A percentile compares a stretch with the other conserved stretches of the same genome.
phyloP scores from a whole-genome alignment of 164 flowering plant species.

The Vitis vinifera region DNA sequence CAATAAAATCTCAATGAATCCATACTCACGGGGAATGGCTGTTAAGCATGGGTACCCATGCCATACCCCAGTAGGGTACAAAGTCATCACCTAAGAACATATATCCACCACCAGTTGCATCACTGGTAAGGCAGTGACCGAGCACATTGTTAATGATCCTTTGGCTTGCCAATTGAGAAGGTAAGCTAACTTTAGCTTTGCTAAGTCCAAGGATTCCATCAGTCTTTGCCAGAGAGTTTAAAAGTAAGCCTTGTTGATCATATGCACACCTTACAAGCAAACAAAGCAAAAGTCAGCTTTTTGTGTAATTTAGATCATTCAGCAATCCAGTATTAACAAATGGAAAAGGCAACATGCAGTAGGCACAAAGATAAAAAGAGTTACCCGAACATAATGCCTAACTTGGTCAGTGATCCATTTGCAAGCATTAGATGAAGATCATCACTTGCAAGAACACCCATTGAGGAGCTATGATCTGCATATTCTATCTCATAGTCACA shows the following conservation, averaged over 20 bases:
- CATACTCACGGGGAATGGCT: constrained; percentile 49
- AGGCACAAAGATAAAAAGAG: background rate
- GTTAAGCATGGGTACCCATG: constrained; percentile 76
- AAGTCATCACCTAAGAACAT: constrained; percentile 73
- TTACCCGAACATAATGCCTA: constrained; percentile 66
- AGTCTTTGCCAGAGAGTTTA: constrained; percentile 57
- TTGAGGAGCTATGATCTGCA: constrained; percentile 77
- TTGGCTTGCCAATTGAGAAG: constrained; percentile 66
- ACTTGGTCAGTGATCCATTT: constrained; percentile 51
- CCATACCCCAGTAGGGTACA: constrained; percentile 62
- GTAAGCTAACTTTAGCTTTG: constrained; percentile 64
- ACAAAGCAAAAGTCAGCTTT: constrained; percentile 6
- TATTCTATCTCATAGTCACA: constrained; percentile 84
- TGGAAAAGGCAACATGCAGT: background rate
- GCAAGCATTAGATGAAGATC: constrained; percentile 42
- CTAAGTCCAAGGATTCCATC: constrained; percentile 84
- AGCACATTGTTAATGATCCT: constrained; percentile 66
- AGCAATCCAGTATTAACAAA: background rate
- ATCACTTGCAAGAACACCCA: constrained; percentile 78
- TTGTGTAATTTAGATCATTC: background rate
- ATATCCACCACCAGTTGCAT: constrained; percentile 51
- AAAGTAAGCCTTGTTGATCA: constrained; percentile 78
- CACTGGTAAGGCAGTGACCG: constrained; percentile 64
- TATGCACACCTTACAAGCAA: constrained; percentile 64
- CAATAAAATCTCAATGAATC: background rate